phyloP scores from a whole-genome alignment of 495 filamentous ascomycete species.

The Rusavskia elegans region DNA sequence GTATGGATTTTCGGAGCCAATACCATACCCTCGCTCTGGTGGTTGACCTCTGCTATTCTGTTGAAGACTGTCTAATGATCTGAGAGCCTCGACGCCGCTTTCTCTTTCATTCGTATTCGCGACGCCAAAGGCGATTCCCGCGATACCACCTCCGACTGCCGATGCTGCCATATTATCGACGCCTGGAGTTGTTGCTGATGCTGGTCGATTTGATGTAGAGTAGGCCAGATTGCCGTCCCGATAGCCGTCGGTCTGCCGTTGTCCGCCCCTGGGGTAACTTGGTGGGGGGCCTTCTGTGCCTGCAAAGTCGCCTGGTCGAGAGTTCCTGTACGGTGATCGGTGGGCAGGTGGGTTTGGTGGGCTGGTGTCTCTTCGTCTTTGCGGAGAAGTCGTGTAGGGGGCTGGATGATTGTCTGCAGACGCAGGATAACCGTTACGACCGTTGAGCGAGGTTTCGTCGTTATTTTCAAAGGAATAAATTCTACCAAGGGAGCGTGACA shows the following conservation, averaged over 20 bases:
- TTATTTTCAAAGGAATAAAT: background rate
- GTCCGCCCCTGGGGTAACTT: background rate
- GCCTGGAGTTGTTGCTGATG: slow-evolving; percentile 50
- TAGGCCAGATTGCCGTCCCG: slow-evolving; percentile 13
- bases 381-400: background rate
- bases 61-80: slow-evolving; percentile 26
- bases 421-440: background rate
- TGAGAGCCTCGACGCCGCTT: slow-evolving; percentile 55
- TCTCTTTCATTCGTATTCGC: slow-evolving; percentile 57
- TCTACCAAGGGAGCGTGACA: background rate
- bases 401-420: background rate
- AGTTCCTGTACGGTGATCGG: background rate
- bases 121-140: slow-evolving; percentile 58
- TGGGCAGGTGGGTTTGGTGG: background rate
- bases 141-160: slow-evolving; percentile 61
- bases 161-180: slow-evolving; percentile 58
- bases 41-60: slow-evolving; percentile 22
- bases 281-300: background rate
- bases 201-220: slow-evolving; percentile 19
- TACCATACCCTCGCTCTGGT: slow-evolving; percentile 28
- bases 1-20: slow-evolving; percentile 26
- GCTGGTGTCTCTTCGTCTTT: background rate
- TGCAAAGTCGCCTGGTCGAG: background rate
- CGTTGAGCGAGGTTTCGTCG: background rate
- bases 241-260: background rate